phyloP scores from a whole-genome alignment of 2,329 filamentous ascomycete species.

The Trichoderma pleuroti region DNA sequence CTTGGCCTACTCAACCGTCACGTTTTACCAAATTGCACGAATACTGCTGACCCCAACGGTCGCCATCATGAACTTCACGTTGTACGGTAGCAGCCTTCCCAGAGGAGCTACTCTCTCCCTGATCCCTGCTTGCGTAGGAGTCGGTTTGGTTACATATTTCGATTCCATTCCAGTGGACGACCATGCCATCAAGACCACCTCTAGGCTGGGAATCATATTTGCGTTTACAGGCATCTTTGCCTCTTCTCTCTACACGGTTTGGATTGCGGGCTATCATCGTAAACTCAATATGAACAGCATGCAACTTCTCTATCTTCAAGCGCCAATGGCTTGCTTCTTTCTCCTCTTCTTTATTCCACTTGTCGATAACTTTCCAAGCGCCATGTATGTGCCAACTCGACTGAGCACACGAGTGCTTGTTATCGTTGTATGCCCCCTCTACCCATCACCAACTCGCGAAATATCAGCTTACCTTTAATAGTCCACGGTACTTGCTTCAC shows the following conservation, averaged over 20 bases:
- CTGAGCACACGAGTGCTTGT: not conserved
- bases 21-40: slow-evolving; percentile 67
- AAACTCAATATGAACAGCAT: slow-evolving; percentile 64
- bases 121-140: slow-evolving; percentile 59
- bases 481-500: slow-evolving; percentile 60
- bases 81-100: slow-evolving; percentile 57
- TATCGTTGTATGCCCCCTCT: slow-evolving; percentile 41
- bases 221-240: slow-evolving; percentile 62
- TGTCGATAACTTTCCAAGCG: slow-evolving; percentile 57
- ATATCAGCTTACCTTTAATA: slow-evolving; percentile 28
- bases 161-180: slow-evolving; percentile 54
- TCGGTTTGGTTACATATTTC: slow-evolving; percentile 65
- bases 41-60: slow-evolving; percentile 65
- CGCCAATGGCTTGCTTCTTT: slow-evolving; percentile 58
- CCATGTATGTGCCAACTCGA: not conserved
- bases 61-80: slow-evolving; percentile 60
- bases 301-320: slow-evolving; percentile 67
- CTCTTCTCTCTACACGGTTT: slow-evolving; percentile 65
- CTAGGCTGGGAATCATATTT: slow-evolving; percentile 58
- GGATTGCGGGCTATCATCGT: slow-evolving; percentile 63
- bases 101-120: slow-evolving; percentile 51
- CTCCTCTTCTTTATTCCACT: slow-evolving; percentile 65
- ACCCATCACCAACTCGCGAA: not conserved
- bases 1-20: slow-evolving; percentile 63
- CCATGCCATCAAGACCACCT: slow-evolving; percentile 52